Base-by-base conservation (phyloP, 345 rosid species). In the Reutealis trisperma region DNA sequence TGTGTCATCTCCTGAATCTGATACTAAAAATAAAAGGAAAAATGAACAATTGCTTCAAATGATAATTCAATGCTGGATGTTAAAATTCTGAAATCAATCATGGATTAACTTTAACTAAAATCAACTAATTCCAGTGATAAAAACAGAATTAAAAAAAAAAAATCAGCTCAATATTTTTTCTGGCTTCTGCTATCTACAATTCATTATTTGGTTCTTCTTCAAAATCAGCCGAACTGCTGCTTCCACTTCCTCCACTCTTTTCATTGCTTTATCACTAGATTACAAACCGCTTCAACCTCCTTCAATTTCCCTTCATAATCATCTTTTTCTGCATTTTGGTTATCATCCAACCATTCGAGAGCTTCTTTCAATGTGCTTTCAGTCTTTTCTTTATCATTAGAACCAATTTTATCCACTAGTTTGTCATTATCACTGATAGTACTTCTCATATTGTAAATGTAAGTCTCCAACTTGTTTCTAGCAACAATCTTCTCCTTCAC, bases 271-370 rank as follows among this genome's bases (percentile, higher is more conserved):
- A 88, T 89, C 52, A 87, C 83, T 32, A 89, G 91, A 45, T 82
- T 79, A 54, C 93, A 89, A 13, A 89, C 89, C 13, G 64, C 87
- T 60, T 88, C 89, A 19, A 88, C 88, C 59, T 89, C 89, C 81
- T 86, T 85, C 72, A 88, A 3, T 80, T 88, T 87, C 84, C 87
- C 88, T 1, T 85, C 89, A 52, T 73, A 88, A 67, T 89, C 92
- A 52, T 89, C 82, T 77, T 87, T 89, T 71, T 85, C 90, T 1
- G 86, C 92, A 61, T 84, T 72, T 72, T 79, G 86, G 73, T 85
- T 88, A 78, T 86, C 89, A 42, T 89, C 92, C 61, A 90, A 70
- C 91, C 92, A 90, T 64, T 86, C 90, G 21, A 83, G 83, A 14
- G 91, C 75, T n/a, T 87, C 89, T 76, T 80, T 84, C 68, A 88